phyloP scores from a whole-genome alignment of 169 alveolate species.

The Cytauxzoon felis region DNA sequence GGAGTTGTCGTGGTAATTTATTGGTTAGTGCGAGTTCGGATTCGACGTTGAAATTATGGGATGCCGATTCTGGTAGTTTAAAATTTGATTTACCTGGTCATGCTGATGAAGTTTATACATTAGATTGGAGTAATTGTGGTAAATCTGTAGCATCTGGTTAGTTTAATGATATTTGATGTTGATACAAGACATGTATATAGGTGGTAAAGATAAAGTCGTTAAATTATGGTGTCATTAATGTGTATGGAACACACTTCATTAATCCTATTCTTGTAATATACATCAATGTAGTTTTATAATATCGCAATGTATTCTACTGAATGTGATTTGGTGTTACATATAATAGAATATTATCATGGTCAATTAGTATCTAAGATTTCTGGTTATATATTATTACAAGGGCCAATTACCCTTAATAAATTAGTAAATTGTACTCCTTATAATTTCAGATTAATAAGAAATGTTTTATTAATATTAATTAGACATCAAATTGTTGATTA shows the following conservation, averaged over 20 bases:
- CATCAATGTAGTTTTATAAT: background rate
- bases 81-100: slow-evolving; percentile 97
- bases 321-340: slow-evolving; percentile 45
- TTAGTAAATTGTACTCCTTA: slow-evolving; percentile 16
- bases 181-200: slow-evolving; percentile 12
- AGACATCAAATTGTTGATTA: slow-evolving; percentile 53
- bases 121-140: slow-evolving; percentile 97
- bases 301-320: slow-evolving; percentile 54
- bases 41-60: slow-evolving; percentile 94
- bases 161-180: slow-evolving; percentile 8
- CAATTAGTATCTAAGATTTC: slow-evolving; percentile 44
- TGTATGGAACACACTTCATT: background rate
- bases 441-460: slow-evolving; percentile 40
- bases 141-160: slow-evolving; percentile 92
- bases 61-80: slow-evolving; percentile 85
- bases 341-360: slow-evolving; percentile 52
- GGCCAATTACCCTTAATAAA: slow-evolving; percentile 41
- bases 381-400: slow-evolving; percentile 43
- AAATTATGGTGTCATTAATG: slow-evolving; percentile 60
- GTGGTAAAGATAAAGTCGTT: slow-evolving; percentile 61
- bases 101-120: slow-evolving; percentile 96
- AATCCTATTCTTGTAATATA: background rate
- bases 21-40: slow-evolving; percentile 93
- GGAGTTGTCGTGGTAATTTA: slow-evolving; percentile 95
- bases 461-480: slow-evolving; percentile 34